phyloP scores from a whole-genome alignment of 2,329 filamentous ascomycete genomes.

The Calonectria naviculata region DNA sequence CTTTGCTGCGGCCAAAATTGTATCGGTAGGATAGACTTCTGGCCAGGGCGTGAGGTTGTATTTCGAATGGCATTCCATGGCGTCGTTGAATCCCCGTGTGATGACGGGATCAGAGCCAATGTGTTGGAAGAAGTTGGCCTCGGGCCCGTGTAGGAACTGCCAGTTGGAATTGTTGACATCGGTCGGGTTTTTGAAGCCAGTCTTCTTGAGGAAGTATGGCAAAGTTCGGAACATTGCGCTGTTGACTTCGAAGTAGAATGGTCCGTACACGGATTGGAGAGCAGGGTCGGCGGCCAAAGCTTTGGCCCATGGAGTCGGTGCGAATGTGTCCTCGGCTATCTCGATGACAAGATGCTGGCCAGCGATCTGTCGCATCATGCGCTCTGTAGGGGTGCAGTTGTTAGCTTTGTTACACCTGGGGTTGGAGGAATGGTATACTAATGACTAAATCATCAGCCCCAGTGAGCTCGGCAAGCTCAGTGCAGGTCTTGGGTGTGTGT shows the following conservation, averaged over 20 bases:
- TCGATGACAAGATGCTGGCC: constrained; percentile 49
- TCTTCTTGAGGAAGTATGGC: constrained; percentile 46
- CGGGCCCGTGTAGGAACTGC: constrained; percentile 43
- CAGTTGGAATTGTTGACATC: constrained; percentile 45
- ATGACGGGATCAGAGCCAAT: constrained; percentile 42
- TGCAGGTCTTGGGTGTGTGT: constrained; percentile 41
- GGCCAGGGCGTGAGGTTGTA: constrained; percentile 51
- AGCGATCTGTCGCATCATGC: constrained; percentile 49
- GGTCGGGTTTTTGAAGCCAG: constrained; percentile 48
- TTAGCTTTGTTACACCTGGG: not conserved
- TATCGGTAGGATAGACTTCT: constrained; percentile 47
- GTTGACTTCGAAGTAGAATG: constrained; percentile 47
- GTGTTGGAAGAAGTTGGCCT: constrained; percentile 45
- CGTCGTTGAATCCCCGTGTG: constrained; percentile 46
- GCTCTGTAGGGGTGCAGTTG: constrained; percentile 25
- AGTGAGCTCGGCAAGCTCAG: constrained; percentile 46
- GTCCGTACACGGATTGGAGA: constrained; percentile 45
- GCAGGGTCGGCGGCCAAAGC: constrained; percentile 42
- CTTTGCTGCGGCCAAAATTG: constrained; percentile 40
- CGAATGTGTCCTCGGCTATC: constrained; percentile 46
- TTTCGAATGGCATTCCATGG: constrained; percentile 51
- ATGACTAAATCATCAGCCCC: constrained; percentile 47
- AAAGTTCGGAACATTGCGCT: constrained; percentile 44
- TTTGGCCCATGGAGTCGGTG: constrained; percentile 46
- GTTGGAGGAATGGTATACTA: constrained; percentile 30